Evolutionary conservation across 2,329 filamentous ascomycete species (phyloP).

Genomic region (Cercospora sp.): DNA sequence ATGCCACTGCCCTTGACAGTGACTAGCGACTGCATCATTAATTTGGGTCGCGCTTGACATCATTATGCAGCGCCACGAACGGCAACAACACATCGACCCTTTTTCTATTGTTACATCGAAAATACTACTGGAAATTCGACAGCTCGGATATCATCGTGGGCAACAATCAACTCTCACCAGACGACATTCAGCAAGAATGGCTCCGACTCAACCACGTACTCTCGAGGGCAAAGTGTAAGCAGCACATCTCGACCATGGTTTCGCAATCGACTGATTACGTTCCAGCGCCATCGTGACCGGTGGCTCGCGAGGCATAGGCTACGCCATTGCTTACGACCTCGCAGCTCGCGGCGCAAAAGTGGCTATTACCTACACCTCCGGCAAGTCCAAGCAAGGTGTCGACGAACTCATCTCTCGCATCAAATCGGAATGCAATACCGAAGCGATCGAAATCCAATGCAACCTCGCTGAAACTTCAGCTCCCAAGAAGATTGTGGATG

Average conservation of each 20-base stretch:
- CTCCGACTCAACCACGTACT: constrained; percentile 21
- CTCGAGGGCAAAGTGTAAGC: constrained; percentile 33
- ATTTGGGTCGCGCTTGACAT: not conserved
- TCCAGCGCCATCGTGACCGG: constrained; percentile 52
- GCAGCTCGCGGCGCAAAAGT: constrained; percentile 52
- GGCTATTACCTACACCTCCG: constrained; percentile 47
- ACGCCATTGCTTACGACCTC: constrained; percentile 51
- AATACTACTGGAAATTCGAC: too few species aligned
- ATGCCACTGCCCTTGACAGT: too few species aligned
- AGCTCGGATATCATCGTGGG: too few species aligned
- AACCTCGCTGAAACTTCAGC: constrained; percentile 43
- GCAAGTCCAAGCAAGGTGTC: constrained; percentile 40
- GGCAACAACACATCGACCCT: not conserved
- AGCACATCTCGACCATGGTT: not conserved
- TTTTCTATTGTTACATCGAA: not conserved
- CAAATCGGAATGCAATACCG: constrained; percentile 38
- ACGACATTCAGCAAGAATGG: constrained; percentile 16
- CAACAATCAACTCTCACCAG: not conserved
- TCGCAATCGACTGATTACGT: constrained; percentile 27
- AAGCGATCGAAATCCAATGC: constrained; percentile 44
- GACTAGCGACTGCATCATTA: not conserved
- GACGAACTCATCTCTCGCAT: constrained; percentile 43
- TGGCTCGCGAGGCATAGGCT: constrained; percentile 54
- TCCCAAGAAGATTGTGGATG: constrained; percentile 42
- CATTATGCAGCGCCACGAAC: not conserved